phyloP scores from a whole-genome alignment of 73 alveolate species.

The Paramecium sonneborni region DNA sequence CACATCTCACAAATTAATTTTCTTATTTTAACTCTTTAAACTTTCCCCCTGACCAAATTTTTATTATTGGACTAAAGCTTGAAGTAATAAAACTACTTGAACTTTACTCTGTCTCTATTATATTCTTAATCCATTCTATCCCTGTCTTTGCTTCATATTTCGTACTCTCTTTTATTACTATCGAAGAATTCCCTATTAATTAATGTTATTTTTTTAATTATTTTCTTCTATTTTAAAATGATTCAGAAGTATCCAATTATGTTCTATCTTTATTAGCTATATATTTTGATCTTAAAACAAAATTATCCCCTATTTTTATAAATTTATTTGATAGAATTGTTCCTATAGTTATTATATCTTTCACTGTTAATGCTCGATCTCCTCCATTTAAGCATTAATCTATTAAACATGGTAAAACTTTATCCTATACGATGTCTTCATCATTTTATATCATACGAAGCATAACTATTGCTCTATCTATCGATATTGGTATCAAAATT shows the following conservation, averaged over 20 bases:
- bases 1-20: neutral
- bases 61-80: neutral
- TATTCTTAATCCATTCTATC: neutral
- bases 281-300: neutral
- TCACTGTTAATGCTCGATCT: neutral
- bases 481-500: neutral
- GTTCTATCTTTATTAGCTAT: neutral
- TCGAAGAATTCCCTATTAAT: neutral
- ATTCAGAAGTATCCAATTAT: neutral
- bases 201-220: neutral
- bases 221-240: neutral
- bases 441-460: neutral
- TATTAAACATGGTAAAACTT: neutral
- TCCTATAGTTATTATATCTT: neutral
- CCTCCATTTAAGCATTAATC: constrained; percentile 26
- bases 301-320: neutral
- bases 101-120: neutral
- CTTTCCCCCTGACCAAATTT: neutral
- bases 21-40: neutral
- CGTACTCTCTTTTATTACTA: neutral
- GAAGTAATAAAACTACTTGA: neutral
- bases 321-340: neutral
- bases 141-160: constrained; percentile 5
- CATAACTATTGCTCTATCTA: neutral
- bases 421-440: neutral